A percentile compares a stretch with the other conserved stretches of the same genome.
Conservation (phyloP, 2,329 filamentous ascomycete genomes). For the Neofusicoccum kwambonambiense region DNA sequence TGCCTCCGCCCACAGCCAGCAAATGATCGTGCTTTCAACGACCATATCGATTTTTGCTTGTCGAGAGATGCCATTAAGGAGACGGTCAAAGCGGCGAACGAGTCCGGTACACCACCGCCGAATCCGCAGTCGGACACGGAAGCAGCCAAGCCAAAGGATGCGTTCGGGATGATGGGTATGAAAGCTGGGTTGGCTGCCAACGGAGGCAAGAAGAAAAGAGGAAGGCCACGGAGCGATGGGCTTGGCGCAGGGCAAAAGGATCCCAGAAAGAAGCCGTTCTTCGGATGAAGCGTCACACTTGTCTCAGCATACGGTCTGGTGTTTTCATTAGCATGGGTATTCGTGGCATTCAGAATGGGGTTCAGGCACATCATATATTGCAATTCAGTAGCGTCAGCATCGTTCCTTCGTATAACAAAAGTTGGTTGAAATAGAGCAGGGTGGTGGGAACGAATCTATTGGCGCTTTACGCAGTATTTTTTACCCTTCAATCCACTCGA, state of each 20-base stretch:
- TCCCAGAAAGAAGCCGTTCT: slow-evolving; percentile 1
- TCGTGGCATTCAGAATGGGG: background rate
- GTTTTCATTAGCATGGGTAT: background rate
- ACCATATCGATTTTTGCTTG: slow-evolving; percentile 89
- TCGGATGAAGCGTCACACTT: slow-evolving; percentile 22
- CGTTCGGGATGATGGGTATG: slow-evolving; percentile 5
- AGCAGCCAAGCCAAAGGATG: background rate
- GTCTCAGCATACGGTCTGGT: slow-evolving; percentile 17
- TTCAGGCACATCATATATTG: too few relatives aligned
- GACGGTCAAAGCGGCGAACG: slow-evolving; percentile 57
- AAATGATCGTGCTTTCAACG: slow-evolving; percentile 77
- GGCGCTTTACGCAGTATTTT: too few relatives aligned
- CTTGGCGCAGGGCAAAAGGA: background rate
- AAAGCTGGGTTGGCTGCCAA: background rate
- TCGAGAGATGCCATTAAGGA: slow-evolving; percentile 84
- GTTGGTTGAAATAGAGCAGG: too few relatives aligned
- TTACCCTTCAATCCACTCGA: too few relatives aligned
- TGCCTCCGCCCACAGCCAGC: slow-evolving; percentile 74
- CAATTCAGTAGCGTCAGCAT: too few relatives aligned
- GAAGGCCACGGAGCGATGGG: slow-evolving; percentile 12
- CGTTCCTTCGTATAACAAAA: too few relatives aligned
- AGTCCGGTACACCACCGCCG: background rate
- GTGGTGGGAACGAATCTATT: too few relatives aligned
- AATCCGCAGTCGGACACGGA: background rate
- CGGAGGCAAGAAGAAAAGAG: slow-evolving; percentile 16